phyloP scores from a whole-genome alignment of 306 rosid species.

The Pyrus bretschneideri region DNA sequence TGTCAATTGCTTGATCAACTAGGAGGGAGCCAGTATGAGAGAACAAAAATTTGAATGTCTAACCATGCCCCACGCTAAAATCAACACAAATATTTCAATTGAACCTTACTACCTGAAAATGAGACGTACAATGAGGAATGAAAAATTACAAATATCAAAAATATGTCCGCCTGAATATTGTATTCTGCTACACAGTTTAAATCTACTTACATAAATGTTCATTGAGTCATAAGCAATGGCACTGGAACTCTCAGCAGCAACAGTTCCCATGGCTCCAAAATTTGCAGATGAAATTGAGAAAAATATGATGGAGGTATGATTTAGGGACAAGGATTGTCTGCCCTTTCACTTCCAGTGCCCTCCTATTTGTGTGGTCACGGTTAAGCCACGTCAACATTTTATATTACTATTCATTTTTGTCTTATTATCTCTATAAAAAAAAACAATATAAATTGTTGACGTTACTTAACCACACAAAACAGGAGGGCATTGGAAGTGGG shows the following conservation, averaged over 20 bases:
- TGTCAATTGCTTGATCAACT: slow-evolving; percentile 41
- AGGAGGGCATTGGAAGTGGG: too few species aligned
- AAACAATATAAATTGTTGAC: too few species aligned
- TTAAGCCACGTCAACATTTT: too few species aligned
- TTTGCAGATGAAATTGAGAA: slow-evolving; percentile 45
- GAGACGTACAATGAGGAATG: too few species aligned
- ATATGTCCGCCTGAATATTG: not conserved
- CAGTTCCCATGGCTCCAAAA: slow-evolving; percentile 45
- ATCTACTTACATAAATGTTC: slow-evolving; percentile 47
- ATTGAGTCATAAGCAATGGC: slow-evolving; percentile 21
- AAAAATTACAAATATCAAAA: too few species aligned
- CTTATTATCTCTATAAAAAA: too few species aligned
- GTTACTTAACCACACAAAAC: too few species aligned
- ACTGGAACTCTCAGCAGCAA: slow-evolving; percentile 36
- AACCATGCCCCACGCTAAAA: slow-evolving; percentile 44
- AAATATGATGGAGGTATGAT: not conserved
- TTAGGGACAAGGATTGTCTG: too few species aligned
- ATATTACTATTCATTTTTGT: too few species aligned
- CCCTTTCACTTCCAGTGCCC: too few species aligned
- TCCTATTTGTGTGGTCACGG: too few species aligned
- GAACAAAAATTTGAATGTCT: slow-evolving; percentile 69
- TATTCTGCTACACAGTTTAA: not conserved
- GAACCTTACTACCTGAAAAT: not conserved
- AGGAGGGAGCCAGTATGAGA: slow-evolving; percentile 42
- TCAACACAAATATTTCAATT: slow-evolving; percentile 6